Base-by-base conservation (phyloP, 2,329 filamentous ascomycete genomes). In the Phaeosphaeriaceae sp. region DNA sequence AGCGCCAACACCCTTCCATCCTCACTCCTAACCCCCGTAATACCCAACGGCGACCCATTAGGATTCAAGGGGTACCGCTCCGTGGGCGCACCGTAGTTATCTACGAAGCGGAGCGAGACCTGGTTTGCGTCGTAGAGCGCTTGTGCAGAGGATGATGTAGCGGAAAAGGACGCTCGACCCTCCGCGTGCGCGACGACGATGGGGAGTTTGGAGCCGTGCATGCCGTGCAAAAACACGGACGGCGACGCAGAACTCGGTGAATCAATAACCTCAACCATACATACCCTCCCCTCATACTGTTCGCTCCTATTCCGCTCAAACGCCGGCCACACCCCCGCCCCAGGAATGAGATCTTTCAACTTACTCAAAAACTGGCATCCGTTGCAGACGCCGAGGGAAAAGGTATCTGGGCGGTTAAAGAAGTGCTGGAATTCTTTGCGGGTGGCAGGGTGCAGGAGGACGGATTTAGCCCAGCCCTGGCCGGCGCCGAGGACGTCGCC, bases 291-390 rank as follows among this genome's bases (percentile, higher is more conserved):
- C 77, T 97, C 92, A 74, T 96, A 97, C 76, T 96, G 92, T 72
- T 93, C 87, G 68, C 86, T 90, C 42, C 82, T 77, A 74, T 97
- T 97, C 51, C 88, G 82, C 50, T 93, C 88, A 74, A 97, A 97
- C 18, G 83, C 88, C 2, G 92, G 92, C 92, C 92, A 97, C 64
- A 83, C 77, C 58, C 79, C 73, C 0, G 92, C 85, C n/a, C 92
- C 92, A 1, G 92, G 92, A 56, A 97, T 95, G 44, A 96, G 79
- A 51, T 88, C 85, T 68, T 90, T 90, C 33, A 95, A 79, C 42
- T 91, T 86, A 5, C 88, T 89, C 33, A 97, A 79, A 85, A 97
- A 96, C 75, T 99, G 94, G 71, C 94, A 97, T 42, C 94, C 94
- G 72, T 99, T 99, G 82, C 94, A 97, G 28, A 97, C 91, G 63